A percentile compares a stretch with the other conserved stretches of the same genome.
Conservation (phyloP, 164 flowering plant genomes). For the Annona cherimola region DNA sequence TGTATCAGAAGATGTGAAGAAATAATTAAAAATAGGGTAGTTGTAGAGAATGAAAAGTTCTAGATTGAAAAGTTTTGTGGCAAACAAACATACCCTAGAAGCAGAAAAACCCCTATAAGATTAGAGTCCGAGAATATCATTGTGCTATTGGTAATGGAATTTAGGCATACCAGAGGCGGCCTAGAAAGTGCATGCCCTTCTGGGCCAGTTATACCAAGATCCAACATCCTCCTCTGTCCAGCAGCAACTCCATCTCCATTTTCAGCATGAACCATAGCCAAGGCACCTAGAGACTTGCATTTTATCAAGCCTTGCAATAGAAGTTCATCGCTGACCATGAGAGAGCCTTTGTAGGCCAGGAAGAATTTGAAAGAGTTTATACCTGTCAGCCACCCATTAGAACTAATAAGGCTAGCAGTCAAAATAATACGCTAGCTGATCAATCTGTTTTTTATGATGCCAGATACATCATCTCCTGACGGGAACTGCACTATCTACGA, state of each 20-base stretch:
- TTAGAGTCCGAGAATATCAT: background rate
- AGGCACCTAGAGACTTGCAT: constrained; percentile 96
- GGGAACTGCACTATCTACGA: no score
- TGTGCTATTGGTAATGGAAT: background rate
- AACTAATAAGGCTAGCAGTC: no score
- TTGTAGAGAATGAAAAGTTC: no score
- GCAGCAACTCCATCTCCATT: constrained; percentile 95
- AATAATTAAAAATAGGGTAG: no score
- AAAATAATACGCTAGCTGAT: background rate
- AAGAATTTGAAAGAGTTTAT: constrained; percentile 97
- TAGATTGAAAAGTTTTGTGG: no score
- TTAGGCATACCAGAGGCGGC: constrained; percentile 68
- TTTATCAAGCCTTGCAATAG: constrained; percentile 71
- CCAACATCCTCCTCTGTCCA: constrained; percentile 87
- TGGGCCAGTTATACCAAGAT: constrained; percentile 93
- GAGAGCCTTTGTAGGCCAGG: constrained; percentile 76
- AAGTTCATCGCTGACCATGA: constrained; percentile 80
- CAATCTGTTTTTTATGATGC: background rate
- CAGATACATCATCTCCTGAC: no score
- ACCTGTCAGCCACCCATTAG: constrained; percentile 32
- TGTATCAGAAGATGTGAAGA: no score
- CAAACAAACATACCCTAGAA: no score
- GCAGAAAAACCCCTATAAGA: background rate
- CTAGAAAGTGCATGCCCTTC: constrained; percentile 98
- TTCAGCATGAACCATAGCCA: constrained; percentile 99